Conservation (phyloP, 441 rosid genomes). For the Gossypium davidsonii region DNA sequence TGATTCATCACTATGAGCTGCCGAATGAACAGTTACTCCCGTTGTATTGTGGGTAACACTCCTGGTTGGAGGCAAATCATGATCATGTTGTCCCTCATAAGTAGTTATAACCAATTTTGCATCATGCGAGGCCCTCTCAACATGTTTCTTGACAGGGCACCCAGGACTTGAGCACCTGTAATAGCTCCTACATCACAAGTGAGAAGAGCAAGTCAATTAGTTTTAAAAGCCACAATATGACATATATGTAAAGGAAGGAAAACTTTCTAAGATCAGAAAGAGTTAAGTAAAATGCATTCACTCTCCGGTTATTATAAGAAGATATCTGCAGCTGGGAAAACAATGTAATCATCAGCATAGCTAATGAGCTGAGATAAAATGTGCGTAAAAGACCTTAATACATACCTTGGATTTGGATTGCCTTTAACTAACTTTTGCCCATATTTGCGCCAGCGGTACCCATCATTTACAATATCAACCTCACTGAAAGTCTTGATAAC, state of each 20-base stretch:
- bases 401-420: constrained; percentile 86
- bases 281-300: background rate
- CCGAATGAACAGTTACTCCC: constrained; percentile 27
- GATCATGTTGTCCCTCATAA: constrained; percentile 81
- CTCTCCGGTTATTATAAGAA: background rate
- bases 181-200: constrained; percentile 64
- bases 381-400: background rate
- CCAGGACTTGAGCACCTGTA: constrained; percentile 87
- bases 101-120: constrained; percentile 73
- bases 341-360: background rate
- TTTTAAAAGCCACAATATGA: background rate
- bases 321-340: background rate
- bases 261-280: background rate
- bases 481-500: constrained; percentile 65
- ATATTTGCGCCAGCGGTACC: constrained; percentile 97
- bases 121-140: constrained; percentile 84
- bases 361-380: background rate
- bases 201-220: constrained; percentile 10
- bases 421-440: constrained; percentile 97
- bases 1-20: constrained; percentile 16
- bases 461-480: constrained; percentile 83
- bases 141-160: constrained; percentile 86
- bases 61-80: constrained; percentile 67
- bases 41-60: constrained; percentile 49
- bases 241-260: background rate